Conservation (phyloP, 176 grass and related monocot species). For the Elaeis guineensis region DNA sequence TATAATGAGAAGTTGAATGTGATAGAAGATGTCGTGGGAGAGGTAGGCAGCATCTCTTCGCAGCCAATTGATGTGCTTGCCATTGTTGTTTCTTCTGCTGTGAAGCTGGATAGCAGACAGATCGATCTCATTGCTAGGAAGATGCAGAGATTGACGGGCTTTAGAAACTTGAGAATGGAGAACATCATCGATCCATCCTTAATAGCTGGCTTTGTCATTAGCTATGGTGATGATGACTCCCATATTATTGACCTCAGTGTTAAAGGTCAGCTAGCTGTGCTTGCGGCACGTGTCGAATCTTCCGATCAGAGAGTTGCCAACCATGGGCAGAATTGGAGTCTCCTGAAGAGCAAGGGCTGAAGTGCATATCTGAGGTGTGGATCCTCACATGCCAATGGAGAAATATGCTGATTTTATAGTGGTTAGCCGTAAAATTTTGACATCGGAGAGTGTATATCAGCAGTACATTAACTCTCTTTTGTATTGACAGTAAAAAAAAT, state of each 20-base stretch:
- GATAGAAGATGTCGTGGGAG: constrained; percentile 3
- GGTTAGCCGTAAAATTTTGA: too few relatives aligned
- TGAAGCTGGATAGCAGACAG: constrained; percentile 58
- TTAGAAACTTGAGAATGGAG: constrained; percentile 50
- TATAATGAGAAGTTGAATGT: constrained; percentile 22
- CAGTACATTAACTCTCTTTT: too few relatives aligned
- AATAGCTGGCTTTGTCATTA: constrained; percentile 77
- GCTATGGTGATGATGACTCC: constrained; percentile 64
- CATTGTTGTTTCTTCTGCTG: constrained; percentile 69
- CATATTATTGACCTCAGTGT: constrained; percentile 87
- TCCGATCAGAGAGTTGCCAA: constrained; percentile 36
- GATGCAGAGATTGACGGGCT: constrained; percentile 83
- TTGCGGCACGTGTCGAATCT: constrained; percentile 58
- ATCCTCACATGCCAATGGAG: too few relatives aligned
- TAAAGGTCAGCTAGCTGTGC: constrained; percentile 52
- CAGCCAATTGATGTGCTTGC: constrained; percentile 34
- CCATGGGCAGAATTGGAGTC: neutral
- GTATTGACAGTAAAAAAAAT: too few relatives aligned
- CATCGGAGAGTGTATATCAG: too few relatives aligned
- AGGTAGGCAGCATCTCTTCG: neutral
- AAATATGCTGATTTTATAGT: too few relatives aligned
- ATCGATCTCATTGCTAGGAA: constrained; percentile 78
- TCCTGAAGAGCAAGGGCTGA: too few relatives aligned
- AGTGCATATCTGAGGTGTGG: too few relatives aligned
- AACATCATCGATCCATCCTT: constrained; percentile 66